phyloP scores from a whole-genome alignment of 768 basidiomycete species.

The Naganishia vaughanmartiniae region DNA sequence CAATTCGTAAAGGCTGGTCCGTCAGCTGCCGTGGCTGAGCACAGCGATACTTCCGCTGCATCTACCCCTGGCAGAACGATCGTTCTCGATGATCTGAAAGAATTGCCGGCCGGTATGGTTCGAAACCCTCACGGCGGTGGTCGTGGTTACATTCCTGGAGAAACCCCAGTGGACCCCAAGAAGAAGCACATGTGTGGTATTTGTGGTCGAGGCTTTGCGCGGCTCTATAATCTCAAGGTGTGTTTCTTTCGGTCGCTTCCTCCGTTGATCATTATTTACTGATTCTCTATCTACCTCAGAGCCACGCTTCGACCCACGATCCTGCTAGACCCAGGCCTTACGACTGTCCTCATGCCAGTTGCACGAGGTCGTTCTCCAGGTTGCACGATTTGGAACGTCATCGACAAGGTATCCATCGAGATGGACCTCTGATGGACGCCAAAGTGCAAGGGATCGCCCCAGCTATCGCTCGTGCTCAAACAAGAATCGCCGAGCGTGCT shows the following conservation, averaged over 20 bases:
- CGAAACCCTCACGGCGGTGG: constrained; percentile 49
- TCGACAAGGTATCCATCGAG: constrained; percentile 53
- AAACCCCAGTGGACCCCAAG: constrained; percentile 51
- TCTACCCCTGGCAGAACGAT: background rate
- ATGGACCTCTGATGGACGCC: constrained; percentile 49
- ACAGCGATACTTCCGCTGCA: background rate
- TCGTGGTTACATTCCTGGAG: constrained; percentile 50
- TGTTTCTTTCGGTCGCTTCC: constrained; percentile 21
- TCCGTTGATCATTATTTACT: background rate
- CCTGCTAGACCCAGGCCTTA: constrained; percentile 86
- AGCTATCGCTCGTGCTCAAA: constrained; percentile 47
- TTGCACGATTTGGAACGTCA: constrained; percentile 93
- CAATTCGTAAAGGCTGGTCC: background rate
- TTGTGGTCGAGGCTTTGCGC: constrained; percentile 70
- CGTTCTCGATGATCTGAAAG: constrained; percentile 13
- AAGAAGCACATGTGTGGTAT: constrained; percentile 50
- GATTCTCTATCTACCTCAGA: constrained; percentile 33
- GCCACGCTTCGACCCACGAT: constrained; percentile 91
- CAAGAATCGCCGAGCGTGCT: constrained; percentile 41
- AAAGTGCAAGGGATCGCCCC: constrained; percentile 48
- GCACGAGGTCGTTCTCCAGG: constrained; percentile 86
- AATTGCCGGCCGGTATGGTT: constrained; percentile 27
- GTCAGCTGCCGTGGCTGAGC: background rate
- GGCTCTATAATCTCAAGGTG: constrained; percentile 88
- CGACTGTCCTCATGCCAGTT: constrained; percentile 77